phyloP scores from a whole-genome alignment of 257 asterid species.

The Jacaranda copaia region DNA sequence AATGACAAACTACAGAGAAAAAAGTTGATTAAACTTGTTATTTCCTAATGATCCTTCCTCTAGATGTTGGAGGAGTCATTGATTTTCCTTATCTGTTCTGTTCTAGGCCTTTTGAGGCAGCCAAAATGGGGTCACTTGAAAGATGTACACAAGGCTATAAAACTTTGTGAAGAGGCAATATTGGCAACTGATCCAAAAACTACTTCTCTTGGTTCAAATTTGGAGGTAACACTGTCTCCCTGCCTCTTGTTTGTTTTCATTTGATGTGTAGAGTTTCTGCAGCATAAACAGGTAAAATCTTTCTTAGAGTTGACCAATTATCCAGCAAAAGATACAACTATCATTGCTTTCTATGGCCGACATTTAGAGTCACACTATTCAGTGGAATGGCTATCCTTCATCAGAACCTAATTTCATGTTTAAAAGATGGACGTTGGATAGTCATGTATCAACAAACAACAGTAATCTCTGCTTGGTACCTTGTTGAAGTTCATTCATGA shows the following conservation, averaged over 20 bases:
- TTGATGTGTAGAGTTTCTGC: neutral
- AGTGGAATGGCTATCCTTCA: neutral
- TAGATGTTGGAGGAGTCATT: constrained; percentile 1
- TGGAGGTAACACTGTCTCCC: constrained; percentile 57
- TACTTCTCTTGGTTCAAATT: constrained; percentile 63
- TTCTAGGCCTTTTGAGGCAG: constrained; percentile 68
- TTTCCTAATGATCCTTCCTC: neutral
- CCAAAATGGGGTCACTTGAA: constrained; percentile 93
- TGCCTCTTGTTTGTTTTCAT: neutral
- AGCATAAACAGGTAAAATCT: neutral
- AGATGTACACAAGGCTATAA: constrained; percentile 82
- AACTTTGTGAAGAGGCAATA: constrained; percentile 89
- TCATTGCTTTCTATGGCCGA: no score
- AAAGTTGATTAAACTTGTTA: neutral
- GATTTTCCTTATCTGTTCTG: constrained; percentile 17
- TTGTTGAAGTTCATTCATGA: no score
- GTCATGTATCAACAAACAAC: no score
- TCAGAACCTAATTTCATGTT: neutral
- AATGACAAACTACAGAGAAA: neutral
- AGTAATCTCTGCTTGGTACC: no score
- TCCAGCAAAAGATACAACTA: no score
- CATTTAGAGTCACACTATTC: no score
- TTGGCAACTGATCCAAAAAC: constrained; percentile 73
- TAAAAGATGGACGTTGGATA: neutral
- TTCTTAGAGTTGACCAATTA: no score